Conservation (phyloP, 2,329 filamentous ascomycete genomes). For the Fusarium luffae region DNA sequence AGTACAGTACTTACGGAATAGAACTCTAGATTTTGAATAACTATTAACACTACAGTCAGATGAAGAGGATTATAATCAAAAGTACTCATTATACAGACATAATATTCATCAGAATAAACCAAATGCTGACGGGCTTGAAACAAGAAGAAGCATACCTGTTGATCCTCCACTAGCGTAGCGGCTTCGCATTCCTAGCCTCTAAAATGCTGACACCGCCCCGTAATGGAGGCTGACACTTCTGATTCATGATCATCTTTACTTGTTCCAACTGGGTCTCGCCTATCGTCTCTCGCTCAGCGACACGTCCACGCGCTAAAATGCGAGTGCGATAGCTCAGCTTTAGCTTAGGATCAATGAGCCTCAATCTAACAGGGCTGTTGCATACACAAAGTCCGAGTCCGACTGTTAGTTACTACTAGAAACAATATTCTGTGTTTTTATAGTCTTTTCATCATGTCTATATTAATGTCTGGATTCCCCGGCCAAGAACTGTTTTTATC, state of each 20-base stretch:
- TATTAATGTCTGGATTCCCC: constrained; percentile 25
- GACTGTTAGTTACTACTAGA: neutral
- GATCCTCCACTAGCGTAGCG: neutral
- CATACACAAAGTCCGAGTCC: constrained; percentile 18
- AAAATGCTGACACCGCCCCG: constrained; percentile 28
- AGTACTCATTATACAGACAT: neutral
- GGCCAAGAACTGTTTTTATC: constrained; percentile 2
- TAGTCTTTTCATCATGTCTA: constrained; percentile 14
- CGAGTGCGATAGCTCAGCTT: constrained; percentile 21
- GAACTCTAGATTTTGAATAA: neutral
- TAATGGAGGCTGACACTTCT: constrained; percentile 25
- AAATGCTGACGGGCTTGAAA: constrained; percentile 1
- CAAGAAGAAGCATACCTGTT: neutral
- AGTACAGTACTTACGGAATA: neutral
- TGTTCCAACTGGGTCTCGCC: constrained; percentile 1
- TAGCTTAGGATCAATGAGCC: constrained; percentile 21
- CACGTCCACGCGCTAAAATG: neutral
- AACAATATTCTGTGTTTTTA: neutral
- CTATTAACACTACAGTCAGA: neutral
- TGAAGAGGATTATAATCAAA: neutral
- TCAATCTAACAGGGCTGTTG: constrained; percentile 5
- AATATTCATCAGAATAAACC: neutral
- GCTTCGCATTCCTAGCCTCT: neutral
- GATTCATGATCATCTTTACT: neutral
- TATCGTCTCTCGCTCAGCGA: neutral